Evolutionary conservation across 805 yeast genomes (phyloP), one percentile per base, ranked within the genome.

Genomic region (Zygosaccharomyces rouxii): DNA sequence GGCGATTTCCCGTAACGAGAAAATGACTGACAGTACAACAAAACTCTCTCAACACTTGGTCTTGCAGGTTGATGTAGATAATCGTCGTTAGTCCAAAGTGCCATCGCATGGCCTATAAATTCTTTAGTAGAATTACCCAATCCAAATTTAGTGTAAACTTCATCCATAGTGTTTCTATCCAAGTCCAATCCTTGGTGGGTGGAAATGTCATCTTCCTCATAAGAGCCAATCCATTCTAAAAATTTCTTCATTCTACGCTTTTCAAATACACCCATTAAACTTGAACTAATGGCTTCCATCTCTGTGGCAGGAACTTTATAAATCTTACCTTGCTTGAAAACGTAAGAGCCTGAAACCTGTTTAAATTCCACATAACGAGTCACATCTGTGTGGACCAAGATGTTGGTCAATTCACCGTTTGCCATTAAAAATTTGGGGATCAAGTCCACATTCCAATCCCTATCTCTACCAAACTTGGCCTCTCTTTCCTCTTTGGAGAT

Each of bases 91-190:
- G 94, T 79, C 84, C 96, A 90, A 51, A 94, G 77, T 13, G 97
- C 99, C 99, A 94, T 94, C 3, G 99, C 94, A 68, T 94, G 99
- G 40, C 99, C 99, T 55, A 94, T 87, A 62, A 94, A 94, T 68
- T 94, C 98, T 64, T 88, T 85, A 18, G 98, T 90, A 31, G 97
- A 96, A 48, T 80, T 78, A 60, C 94, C 97, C 47, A 94, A 78
- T 5, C 98, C 96, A 62, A 83, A 94, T 67, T 92, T 84, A 62
- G 79, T 78, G 69, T 86, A 94, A 31, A 94, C 84, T 59, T 89
- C 96, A 55, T 87, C 88, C 92, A 90, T 92, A 44, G 97, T 86
- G 67, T 84, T 85, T 54, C 75, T 78, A 69, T 92, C 97, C 57
- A 94, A 76, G 66, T 92, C 84, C 37, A 90, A 72, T 7, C 89